These are phyloP conservation scores for Clausena lansium DNA, from an alignment of 345 rosid species.

Conservation along the genomic window DNA sequence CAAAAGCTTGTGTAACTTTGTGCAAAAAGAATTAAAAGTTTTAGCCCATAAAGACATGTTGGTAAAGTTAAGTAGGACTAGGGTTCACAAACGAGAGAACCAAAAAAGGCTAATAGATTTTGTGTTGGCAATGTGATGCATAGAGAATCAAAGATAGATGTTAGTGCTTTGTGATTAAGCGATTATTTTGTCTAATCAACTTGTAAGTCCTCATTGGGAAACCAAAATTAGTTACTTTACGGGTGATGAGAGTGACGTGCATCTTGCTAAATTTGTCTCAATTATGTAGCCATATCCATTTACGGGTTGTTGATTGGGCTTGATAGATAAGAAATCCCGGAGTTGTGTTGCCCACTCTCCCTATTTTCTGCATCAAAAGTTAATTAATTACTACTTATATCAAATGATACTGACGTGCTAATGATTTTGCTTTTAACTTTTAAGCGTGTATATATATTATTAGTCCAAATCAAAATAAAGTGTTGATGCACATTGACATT, in stretches of 20 bases:
- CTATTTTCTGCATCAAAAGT: not conserved
- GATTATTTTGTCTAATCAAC: not conserved
- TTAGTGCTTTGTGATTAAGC: slow-evolving; percentile 7
- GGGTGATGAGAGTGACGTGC: slow-evolving; percentile 29
- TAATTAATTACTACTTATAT: not conserved
- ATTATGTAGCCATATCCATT: not conserved
- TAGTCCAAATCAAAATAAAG: no score
- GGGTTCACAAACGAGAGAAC: no score
- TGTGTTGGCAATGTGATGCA: not conserved
- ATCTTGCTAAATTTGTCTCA: not conserved
- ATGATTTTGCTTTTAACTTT: not conserved
- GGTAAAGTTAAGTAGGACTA: not conserved
- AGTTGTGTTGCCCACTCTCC: slow-evolving; percentile 48
- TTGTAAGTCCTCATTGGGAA: slow-evolving; percentile 7
- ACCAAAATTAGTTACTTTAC: not conserved
- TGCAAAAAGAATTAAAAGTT: not conserved
- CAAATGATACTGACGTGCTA: not conserved
- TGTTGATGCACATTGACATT: not conserved
- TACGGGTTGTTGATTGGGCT: not conserved
- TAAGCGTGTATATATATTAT: not conserved
- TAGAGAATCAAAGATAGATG: not conserved
- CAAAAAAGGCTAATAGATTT: not conserved
- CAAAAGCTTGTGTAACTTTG: slow-evolving; percentile 1
- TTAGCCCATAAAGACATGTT: not conserved
- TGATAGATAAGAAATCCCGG: slow-evolving; percentile 45